Evolutionary conservation across 345 rosid species (phyloP).

Genomic region (Theobroma cacao): DNA sequence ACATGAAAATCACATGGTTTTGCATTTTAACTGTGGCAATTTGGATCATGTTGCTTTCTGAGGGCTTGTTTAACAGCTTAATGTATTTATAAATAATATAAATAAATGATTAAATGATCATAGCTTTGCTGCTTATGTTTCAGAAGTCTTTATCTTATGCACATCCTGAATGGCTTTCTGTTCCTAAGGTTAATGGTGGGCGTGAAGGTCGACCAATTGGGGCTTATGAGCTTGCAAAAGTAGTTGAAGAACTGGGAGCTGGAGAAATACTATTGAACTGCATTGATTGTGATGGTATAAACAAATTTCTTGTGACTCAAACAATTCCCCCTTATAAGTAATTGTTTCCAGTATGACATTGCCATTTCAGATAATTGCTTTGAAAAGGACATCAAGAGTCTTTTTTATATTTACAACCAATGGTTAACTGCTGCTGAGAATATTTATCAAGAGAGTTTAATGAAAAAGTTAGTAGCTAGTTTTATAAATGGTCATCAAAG

Average conservation of each 20-base stretch:
- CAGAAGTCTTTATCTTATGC: neutral
- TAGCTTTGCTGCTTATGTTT: neutral
- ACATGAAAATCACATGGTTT: neutral
- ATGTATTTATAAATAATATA: neutral
- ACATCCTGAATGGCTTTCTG: neutral
- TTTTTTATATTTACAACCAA: neutral
- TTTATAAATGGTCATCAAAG: neutral
- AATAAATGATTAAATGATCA: neutral
- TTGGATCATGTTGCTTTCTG: neutral
- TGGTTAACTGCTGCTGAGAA: neutral
- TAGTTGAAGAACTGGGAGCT: conserved; percentile 93
- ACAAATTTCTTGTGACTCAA: neutral
- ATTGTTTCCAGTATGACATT: neutral
- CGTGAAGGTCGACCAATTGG: conserved; percentile 97
- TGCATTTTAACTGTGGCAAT: neutral
- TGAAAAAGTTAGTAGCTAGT: neutral
- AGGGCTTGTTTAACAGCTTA: neutral
- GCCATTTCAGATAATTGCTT: neutral
- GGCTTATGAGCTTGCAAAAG: conserved; percentile 97
- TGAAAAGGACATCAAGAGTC: neutral
- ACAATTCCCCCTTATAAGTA: neutral
- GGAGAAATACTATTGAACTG: conserved; percentile 95
- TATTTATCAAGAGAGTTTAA: neutral
- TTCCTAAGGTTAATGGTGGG: conserved; percentile 81
- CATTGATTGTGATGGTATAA: conserved; percentile 91